A percentile compares a stretch with the other conserved stretches of the same genome.
Conservation (phyloP, 805 yeast species). For the Monosporozyma aerobia region DNA sequence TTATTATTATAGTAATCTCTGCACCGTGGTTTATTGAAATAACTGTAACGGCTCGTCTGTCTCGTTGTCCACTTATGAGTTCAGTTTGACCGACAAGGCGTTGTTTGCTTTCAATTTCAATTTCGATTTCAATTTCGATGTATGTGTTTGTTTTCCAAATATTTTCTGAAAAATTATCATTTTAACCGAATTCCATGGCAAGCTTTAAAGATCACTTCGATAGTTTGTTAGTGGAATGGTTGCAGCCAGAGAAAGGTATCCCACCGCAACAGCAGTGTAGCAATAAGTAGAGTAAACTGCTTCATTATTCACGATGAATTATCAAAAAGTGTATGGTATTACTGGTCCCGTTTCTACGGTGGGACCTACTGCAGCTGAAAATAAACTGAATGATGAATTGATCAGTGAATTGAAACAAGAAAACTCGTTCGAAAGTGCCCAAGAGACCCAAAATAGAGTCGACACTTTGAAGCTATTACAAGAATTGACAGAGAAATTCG, state of each 20-base stretch:
- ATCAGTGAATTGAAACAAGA: constrained; percentile 70
- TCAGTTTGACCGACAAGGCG: background rate
- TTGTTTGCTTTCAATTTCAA: background rate
- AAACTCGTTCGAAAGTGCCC: constrained; percentile 84
- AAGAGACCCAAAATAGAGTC: constrained; percentile 71
- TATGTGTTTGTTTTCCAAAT: background rate
- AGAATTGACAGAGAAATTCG: constrained; percentile 69
- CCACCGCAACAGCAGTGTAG: background rate
- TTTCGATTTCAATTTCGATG: background rate
- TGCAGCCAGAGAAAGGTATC: too few species aligned
- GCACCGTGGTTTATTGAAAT: too few species aligned
- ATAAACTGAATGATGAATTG: constrained; percentile 61
- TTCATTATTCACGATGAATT: constrained; percentile 15
- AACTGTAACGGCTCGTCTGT: too few species aligned
- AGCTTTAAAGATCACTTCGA: too few species aligned
- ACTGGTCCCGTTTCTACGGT: constrained; percentile 69
- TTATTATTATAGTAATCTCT: too few species aligned
- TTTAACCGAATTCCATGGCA: background rate
- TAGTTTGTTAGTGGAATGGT: too few species aligned
- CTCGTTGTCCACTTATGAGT: too few species aligned
- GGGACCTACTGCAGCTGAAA: constrained; percentile 77
- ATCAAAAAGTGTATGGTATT: constrained; percentile 29
- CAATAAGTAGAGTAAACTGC: background rate
- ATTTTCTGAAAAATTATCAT: background rate
- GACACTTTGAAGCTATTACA: constrained; percentile 67